phyloP scores from a whole-genome alignment of 2,329 filamentous ascomycete species.

The Gaeumannomyces tritici region DNA sequence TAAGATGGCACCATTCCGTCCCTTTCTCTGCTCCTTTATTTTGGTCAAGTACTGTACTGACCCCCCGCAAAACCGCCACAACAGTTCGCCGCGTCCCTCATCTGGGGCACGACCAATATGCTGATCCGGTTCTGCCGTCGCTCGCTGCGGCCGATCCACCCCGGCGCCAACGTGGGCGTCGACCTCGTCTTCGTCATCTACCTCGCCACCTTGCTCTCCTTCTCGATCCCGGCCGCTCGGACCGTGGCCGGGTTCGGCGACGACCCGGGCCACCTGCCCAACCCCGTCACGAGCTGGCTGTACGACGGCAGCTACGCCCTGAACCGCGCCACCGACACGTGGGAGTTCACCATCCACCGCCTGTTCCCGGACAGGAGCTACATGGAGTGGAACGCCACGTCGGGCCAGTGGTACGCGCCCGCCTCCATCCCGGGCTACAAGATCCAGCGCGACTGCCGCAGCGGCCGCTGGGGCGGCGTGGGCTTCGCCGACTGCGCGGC shows the following conservation, averaged over 20 bases:
- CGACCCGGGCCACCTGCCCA: background rate
- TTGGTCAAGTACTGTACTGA: background rate
- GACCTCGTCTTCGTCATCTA: slow-evolving; percentile 10
- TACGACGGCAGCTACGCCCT: slow-evolving; percentile 6
- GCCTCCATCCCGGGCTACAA: background rate
- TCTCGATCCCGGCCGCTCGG: background rate
- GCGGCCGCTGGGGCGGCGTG: slow-evolving; percentile 4
- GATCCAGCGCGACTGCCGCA: slow-evolving; percentile 4
- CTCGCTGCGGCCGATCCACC: slow-evolving; percentile 6
- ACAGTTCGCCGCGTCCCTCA: slow-evolving; percentile 4
- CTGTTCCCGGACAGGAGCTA: background rate
- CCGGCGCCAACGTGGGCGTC: slow-evolving; percentile 8
- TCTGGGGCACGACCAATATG: slow-evolving; percentile 6
- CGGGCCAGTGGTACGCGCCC: background rate
- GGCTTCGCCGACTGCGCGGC: slow-evolving; percentile 7
- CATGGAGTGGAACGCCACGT: background rate
- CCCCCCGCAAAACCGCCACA: background rate
- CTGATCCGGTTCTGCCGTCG: slow-evolving; percentile 3
- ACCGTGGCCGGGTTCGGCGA: background rate
- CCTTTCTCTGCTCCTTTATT: background rate
- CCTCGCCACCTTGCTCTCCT: slow-evolving; percentile 2
- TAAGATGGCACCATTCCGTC: background rate
- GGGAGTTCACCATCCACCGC: slow-evolving; percentile 7
- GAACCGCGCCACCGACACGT: slow-evolving; percentile 5
- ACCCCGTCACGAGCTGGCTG: background rate